These are phyloP conservation scores for Eleusine indica DNA, from an alignment of 176 grass and related monocot species.

Conservation along the genomic window DNA sequence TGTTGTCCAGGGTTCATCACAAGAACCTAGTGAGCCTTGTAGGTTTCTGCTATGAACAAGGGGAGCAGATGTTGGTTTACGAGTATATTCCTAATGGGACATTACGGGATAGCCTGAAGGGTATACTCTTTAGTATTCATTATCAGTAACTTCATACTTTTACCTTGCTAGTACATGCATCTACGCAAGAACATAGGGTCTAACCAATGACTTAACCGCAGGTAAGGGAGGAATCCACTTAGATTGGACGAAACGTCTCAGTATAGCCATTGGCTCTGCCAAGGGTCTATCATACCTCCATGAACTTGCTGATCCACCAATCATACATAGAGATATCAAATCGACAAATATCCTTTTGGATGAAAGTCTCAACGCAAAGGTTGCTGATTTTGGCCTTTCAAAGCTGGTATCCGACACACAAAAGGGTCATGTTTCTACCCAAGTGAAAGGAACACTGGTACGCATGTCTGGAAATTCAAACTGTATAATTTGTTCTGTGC, in stretches of 20 bases:
- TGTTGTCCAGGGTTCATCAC: constrained; percentile 80
- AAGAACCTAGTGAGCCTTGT: constrained; percentile 75
- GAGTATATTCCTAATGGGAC: constrained; percentile 72
- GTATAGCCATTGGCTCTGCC: constrained; percentile 57
- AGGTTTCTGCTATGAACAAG: constrained; percentile 79
- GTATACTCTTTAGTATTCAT: constrained; percentile 43
- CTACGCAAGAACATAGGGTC: constrained; percentile 16
- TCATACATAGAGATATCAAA: constrained; percentile 83
- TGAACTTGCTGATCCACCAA: constrained; percentile 74
- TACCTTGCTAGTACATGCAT: not conserved
- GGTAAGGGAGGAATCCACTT: constrained; percentile 44
- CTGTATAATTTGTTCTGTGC: not conserved
- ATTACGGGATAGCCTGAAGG: constrained; percentile 64
- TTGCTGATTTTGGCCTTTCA: constrained; percentile 84
- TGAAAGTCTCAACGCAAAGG: constrained; percentile 64
- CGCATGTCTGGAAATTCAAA: constrained; percentile 29
- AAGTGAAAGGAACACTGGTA: constrained; percentile 86
- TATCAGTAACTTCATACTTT: constrained; percentile 8
- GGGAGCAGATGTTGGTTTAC: constrained; percentile 78
- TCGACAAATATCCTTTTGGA: constrained; percentile 79
- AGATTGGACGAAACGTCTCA: constrained; percentile 69
- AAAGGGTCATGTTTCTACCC: constrained; percentile 69
- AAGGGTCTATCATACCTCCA: constrained; percentile 82
- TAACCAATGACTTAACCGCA: constrained; percentile 43
- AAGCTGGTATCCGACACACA: constrained; percentile 58